Conservation (phyloP, 1,284 basidiomycete species). For the Mycena sp. region DNA sequence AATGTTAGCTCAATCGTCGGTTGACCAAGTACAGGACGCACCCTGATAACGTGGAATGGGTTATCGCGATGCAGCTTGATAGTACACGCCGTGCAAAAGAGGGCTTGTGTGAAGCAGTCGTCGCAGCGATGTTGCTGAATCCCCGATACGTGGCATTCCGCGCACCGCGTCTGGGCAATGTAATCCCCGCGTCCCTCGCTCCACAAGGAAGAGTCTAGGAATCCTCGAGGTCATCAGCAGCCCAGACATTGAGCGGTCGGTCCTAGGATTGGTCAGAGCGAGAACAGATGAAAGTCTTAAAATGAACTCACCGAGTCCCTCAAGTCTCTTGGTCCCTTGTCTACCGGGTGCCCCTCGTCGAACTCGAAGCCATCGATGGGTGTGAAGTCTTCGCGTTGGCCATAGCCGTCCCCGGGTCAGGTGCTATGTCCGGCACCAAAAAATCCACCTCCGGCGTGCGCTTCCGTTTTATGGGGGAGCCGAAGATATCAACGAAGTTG, state of each 20-base stretch:
- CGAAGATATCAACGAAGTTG: too few species aligned
- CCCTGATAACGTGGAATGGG: slow-evolving; percentile 4
- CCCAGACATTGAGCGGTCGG: background rate
- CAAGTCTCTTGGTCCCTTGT: background rate
- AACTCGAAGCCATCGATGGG: background rate
- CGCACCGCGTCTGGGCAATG: too few species aligned
- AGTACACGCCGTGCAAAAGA: background rate
- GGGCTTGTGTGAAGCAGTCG: slow-evolving; percentile 3
- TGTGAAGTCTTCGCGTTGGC: too few species aligned
- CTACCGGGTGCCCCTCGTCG: background rate
- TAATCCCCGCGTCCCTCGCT: too few species aligned
- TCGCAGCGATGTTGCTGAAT: slow-evolving; percentile 3
- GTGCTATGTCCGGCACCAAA: too few species aligned
- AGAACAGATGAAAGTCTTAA: background rate
- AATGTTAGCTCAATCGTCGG: too few species aligned
- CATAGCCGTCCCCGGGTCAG: too few species aligned
- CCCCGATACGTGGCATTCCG: too few species aligned
- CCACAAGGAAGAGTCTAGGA: too few species aligned
- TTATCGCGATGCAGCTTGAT: background rate
- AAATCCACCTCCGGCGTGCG: too few species aligned
- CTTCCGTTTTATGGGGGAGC: too few species aligned
- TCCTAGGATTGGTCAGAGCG: too few species aligned
- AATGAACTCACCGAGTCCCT: background rate
- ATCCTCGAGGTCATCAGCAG: background rate
- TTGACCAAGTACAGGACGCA: background rate